A percentile compares a stretch with the other conserved stretches of the same genome.
phyloP scores from a whole-genome alignment of 208 protist genomes.

The Naegleria fowleri region DNA sequence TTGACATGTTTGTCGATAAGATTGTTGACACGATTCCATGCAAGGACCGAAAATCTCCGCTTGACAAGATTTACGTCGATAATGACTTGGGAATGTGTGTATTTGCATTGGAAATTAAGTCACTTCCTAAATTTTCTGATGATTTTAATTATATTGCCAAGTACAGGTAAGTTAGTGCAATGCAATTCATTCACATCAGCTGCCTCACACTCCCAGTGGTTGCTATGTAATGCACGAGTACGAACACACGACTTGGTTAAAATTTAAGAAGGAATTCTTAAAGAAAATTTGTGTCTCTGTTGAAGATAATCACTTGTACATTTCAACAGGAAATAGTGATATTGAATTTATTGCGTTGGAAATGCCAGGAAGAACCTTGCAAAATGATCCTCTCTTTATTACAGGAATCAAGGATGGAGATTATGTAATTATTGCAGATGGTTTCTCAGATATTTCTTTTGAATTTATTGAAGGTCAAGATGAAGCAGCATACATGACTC shows the following conservation, averaged over 20 bases:
- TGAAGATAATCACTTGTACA: not conserved
- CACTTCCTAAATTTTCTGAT: not conserved
- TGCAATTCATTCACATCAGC: too few relatives aligned
- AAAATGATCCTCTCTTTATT: not conserved
- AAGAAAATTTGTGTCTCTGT: not conserved
- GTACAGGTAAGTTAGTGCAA: too few relatives aligned
- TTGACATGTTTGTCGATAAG: not conserved
- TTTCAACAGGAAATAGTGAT: not conserved
- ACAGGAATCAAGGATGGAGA: not conserved
- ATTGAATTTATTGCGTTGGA: not conserved
- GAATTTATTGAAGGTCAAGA: not conserved
- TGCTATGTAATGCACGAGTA: not conserved
- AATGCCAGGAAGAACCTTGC: not conserved
- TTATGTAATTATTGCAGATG: not conserved
- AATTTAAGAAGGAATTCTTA: not conserved
- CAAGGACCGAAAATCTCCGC: not conserved
- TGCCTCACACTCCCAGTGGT: too few relatives aligned
- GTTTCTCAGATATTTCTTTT: not conserved
- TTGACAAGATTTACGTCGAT: not conserved
- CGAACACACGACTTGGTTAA: not conserved
- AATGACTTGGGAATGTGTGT: not conserved
- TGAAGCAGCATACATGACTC: not conserved
- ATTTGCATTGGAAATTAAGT: not conserved
- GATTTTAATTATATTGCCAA: not conserved
- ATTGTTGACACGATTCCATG: not conserved